Base-by-base conservation (phyloP, 1,139 yeast species). In the Taphrina confusa region DNA sequence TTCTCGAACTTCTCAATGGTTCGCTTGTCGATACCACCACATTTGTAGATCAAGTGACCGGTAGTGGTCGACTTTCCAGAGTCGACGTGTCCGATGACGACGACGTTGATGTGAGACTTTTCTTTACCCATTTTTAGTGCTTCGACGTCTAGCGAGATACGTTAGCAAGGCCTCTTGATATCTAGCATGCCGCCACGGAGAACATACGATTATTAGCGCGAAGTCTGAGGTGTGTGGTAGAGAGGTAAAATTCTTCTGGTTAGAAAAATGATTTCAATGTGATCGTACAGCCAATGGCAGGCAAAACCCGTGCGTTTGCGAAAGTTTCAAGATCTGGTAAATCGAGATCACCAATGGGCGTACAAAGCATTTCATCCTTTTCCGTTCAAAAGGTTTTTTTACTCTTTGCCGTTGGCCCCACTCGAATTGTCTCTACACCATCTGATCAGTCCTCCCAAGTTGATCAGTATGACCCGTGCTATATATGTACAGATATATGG, bases 11-110 rank as follows among this genome's bases (percentile, higher is more conserved):
- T 89, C 83, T 90, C 96, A 76, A 90, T 90, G 78, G 96, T 90
- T 85, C 96, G 87, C 88, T 90, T 89, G 83, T 89, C 94, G 76
- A 71, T 71, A 75, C 79, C 84, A 78, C 84, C 84, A 75, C 84
- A 85, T 94, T 91, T 91, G 95, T 79, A 91, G 78, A 91, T 91
- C 82, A 91, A 87, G 85, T 90, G 96, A 80, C 96, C 97, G 77
- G 97, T 90, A 80, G 96, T 88, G 77, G 96, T 89, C 70, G 96
- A 89, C 82, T 89, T 89, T 82, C 96, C 96, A 72, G 96, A 89
- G 82, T 89, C 96, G 96, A 89, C 96, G 94, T 90, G 97, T 80
- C 97, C 97, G 79, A 91, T 91, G 78, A 91, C 97, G 80, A 91
- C 97, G 81, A 91, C 92, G 95, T 91, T 91, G 81, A 91, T 87